Evolutionary conservation across 2,329 filamentous ascomycete species (phyloP), one percentile per base, ranked within the genome.

Genomic region (Bimuria novae-zelandiae): DNA sequence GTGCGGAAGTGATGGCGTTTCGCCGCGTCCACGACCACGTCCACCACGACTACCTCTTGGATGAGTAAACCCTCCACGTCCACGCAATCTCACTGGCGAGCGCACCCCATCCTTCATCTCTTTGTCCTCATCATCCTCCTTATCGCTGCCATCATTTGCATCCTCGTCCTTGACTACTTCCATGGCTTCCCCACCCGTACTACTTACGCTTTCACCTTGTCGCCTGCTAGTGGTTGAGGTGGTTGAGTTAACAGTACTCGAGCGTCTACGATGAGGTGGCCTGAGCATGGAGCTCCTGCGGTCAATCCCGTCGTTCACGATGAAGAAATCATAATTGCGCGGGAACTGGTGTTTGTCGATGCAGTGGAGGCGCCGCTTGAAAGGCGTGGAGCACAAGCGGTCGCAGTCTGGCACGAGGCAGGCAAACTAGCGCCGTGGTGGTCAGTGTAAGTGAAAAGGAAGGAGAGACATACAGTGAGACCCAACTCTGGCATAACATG

Each of bases 311-410:
- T 90, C 86, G 60, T 92, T 90, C 2, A 95, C 88, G 47, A 97
- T 84, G 44, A 86, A 68, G 54, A 75, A 74, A 52, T 73, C 69
- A 54, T 73, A 75, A 43, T 69, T 64, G 22, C 84, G 86, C 10
- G 92, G 93, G 69, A 94, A 99, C 76, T 88, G 83, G 74, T 99
- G 94, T 76, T 96, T 97, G 78, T 96, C 92, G 61, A 96, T 90
- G 60, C 96, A 80, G 78, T 99, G 93, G 71, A 90, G 84, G 29
- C 90, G 83, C 39, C 94, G 84, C 75, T 96, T 97, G 66, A 90
- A 86, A 25, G 89, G 86, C 3, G 89, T 92, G 50, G 84, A 85
- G 76, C 92, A 97, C 70, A 91, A 87, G 60, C 89, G 84, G 54
- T 94, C 90, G 73, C 94, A 99, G 43, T 82, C 87, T 68, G 96